Base-by-base conservation (phyloP, 306 rosid genomes). In the Carpinus fangiana region DNA sequence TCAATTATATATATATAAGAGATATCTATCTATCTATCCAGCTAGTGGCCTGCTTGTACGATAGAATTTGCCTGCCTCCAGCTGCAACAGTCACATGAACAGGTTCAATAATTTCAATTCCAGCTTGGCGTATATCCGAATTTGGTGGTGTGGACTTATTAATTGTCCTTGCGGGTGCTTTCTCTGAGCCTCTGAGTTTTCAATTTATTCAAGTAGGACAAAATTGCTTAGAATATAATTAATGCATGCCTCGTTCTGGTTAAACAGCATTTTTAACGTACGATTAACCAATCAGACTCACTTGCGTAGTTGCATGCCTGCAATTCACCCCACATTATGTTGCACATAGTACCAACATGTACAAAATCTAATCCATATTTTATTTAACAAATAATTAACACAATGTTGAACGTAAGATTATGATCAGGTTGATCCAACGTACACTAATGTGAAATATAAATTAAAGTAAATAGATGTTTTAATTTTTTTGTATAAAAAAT, bases 191-290 rank as follows among this genome's bases (percentile, higher is more conserved):
- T 31, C 34, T 31, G 34, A 31, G 34, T 2, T 31, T 31, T 57
- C 64, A 57, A 9, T n/a, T 7, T 23, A 21, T 21, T 59, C 65
- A 23, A 23, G 17, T 23, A 10, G 11, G 28, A 59, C 36, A 11
- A 59, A 23, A 59, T 26, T 59, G 65, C 65, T 59, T 21, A 59
- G 36, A 59, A 23, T 23, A 20, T 59, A 61, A 14, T 45, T 59
- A 61, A 14, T 45, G 16, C 23, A 14, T 45, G 16, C 23, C 8
- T 62, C 56, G 61, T 79, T 72, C 62, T 56, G 45, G 73, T 23
- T 72, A 79, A 72, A 79, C 75, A 72, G 23, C 51, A 31, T 7
- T 47, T 18, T 68, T 31, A 41, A 43, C 14, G 50, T 68, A 7
- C 48, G 1, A 36, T 67, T 34, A 45, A 7, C 48, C 73, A 18